Evolutionary conservation across 371 early-diverging fungal genomes (phyloP).

Genomic region (Entomophthora muscae): DNA sequence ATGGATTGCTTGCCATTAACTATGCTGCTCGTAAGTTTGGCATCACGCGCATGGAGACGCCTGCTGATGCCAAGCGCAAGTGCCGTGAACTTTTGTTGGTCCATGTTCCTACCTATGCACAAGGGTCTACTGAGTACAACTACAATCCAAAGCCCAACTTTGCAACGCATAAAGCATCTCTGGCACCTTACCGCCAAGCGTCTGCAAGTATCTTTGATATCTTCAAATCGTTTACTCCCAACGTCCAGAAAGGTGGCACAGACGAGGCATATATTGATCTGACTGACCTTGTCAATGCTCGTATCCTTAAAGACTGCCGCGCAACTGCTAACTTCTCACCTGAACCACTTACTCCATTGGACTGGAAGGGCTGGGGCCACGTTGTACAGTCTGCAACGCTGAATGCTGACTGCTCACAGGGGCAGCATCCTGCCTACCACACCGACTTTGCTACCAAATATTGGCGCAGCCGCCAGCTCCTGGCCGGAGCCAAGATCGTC

Average conservation of each 20-base stretch:
- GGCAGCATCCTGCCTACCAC: background rate
- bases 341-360: too few species aligned
- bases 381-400: background rate
- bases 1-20: slow-evolving; percentile 66
- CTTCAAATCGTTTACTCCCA: slow-evolving; percentile 30
- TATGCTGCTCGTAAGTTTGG: slow-evolving; percentile 13
- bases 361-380: background rate
- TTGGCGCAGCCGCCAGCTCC: slow-evolving; percentile 3
- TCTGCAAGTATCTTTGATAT: slow-evolving; percentile 50
- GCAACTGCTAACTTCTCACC: background rate
- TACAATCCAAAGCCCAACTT: slow-evolving; percentile 51
- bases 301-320: background rate
- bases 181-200: slow-evolving; percentile 63
- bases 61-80: background rate
- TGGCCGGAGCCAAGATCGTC: background rate
- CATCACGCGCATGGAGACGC: background rate
- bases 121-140: slow-evolving; percentile 32
- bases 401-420: background rate
- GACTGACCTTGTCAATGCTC: slow-evolving; percentile 1
- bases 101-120: slow-evolving; percentile 71
- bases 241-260: background rate
- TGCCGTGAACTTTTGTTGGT: slow-evolving; percentile 42
- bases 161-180: slow-evolving; percentile 71
- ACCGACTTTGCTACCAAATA: background rate
- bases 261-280: slow-evolving; percentile 6